These are phyloP conservation scores for Exophiala calicioides DNA, from an alignment of 2,329 filamentous ascomycete species.

Conservation along the genomic window DNA sequence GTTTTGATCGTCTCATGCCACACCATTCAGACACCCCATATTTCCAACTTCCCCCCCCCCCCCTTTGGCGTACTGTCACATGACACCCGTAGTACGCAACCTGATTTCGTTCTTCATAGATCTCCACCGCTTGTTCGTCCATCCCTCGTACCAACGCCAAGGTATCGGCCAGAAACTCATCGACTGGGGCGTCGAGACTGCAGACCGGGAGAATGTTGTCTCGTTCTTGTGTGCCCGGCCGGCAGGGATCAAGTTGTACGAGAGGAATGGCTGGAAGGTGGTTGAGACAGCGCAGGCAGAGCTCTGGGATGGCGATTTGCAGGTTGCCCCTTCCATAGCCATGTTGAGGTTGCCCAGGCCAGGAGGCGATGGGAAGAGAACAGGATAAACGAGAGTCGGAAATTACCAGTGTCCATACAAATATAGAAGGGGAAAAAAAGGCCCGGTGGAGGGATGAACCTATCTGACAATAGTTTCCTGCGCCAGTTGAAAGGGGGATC, in stretches of 20 bases:
- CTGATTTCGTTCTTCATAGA: constrained; percentile 6
- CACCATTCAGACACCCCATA: background rate
- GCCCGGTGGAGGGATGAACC: no score
- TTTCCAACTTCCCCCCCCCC: background rate
- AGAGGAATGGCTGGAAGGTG: constrained; percentile 21
- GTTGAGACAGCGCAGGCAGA: constrained; percentile 13
- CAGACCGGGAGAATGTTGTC: constrained; percentile 27
- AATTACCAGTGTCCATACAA: background rate
- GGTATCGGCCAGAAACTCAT: constrained; percentile 26
- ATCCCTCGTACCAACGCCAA: constrained; percentile 24
- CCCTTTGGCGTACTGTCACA: no score
- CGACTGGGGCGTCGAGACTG: constrained; percentile 23
- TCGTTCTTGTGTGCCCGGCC: constrained; percentile 25
- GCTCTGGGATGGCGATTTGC: constrained; percentile 15
- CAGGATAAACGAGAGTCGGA: background rate
- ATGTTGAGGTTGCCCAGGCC: constrained; percentile 25
- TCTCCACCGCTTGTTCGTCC: constrained; percentile 24
- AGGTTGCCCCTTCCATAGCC: constrained; percentile 12
- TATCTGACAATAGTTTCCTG: no score
- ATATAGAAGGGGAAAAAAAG: no score
- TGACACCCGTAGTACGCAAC: background rate
- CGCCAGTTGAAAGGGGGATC: no score
- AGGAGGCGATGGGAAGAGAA: no score
- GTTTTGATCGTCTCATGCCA: background rate
- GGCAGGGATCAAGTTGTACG: constrained; percentile 24